Base-by-base conservation (phyloP, 108 stramenopile genomes). In the Fragilaria crotonensis region DNA sequence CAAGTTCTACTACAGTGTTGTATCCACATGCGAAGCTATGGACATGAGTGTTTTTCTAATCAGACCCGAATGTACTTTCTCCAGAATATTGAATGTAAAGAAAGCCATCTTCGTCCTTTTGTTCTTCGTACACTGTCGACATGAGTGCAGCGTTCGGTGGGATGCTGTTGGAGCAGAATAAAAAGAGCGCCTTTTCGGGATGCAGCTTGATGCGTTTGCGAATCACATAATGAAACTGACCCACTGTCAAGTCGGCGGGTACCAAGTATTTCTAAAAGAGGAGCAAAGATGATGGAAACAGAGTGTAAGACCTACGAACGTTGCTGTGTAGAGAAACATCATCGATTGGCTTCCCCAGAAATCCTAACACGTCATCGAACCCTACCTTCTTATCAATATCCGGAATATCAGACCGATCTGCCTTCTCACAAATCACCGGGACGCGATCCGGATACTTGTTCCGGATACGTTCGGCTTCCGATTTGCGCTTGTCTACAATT, bases 151-250 rank as follows among this genome's bases (percentile, higher is more conserved):
- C 96, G 58, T 87, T 87, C 9, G 79, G 79, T 27, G 97, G 97
- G 52, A 95, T 95, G 17, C 76, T 85, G 70, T 95, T 94, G 26
- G 80, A 80, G 46, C 87, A 89, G 61, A 93, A 93, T 25, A 93
- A 54, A 59, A 93, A 93, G 30, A 93, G 60, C 5, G 92, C 92
- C 79, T 93, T 93, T 67, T 93, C 92, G 1, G 92, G 92, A 45
- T 81, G 85, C 32, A 87, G 78, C 71, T 97, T 95, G 69, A 98
- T 95, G 25, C 98, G 86, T 80, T 98, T 99, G 47, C 97, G 91
- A 57, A 99, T 97, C 27, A 99, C 98, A 67, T 98, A 98, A 56
- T 97, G 89, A 66, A 98, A 99, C 66, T 99, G 98, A 4, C 96
- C 96, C 33, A 95, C 92, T 4, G 94, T 96, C 61, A 98, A 71